These are phyloP conservation scores for Gymnopilus junonius DNA, from an alignment of 768 basidiomycete species.

Conservation along the genomic window DNA sequence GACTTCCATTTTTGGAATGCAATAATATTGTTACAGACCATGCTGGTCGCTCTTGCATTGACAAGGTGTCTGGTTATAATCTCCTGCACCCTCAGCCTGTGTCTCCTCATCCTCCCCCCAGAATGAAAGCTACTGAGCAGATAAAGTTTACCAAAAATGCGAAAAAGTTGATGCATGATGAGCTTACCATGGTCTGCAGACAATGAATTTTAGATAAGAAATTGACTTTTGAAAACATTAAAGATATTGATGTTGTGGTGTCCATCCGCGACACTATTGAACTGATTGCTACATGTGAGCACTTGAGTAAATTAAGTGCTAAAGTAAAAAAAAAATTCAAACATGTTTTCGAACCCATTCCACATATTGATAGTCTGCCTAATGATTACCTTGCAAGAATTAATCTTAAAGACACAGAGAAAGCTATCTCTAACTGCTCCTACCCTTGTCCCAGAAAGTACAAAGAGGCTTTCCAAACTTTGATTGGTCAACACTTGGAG, in stretches of 20 bases:
- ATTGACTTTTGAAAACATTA: too few species aligned
- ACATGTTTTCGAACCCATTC: constrained; percentile 30
- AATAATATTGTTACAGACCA: constrained; percentile 40
- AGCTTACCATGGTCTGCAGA: too few species aligned
- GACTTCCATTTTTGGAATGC: constrained; percentile 33
- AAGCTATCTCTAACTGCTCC: constrained; percentile 18
- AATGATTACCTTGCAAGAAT: constrained; percentile 22
- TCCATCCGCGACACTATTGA: not conserved
- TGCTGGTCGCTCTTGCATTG: constrained; percentile 5
- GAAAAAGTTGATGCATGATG: not conserved
- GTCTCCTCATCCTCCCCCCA: not conserved
- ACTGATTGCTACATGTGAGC: not conserved
- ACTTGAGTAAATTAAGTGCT: not conserved
- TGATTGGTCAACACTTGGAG: constrained; percentile 36
- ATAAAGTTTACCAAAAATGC: too few species aligned
- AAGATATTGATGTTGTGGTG: too few species aligned
- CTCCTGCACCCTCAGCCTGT: not conserved
- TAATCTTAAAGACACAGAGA: constrained; percentile 27
- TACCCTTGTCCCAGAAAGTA: constrained; percentile 41
- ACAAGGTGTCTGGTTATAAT: too few species aligned
- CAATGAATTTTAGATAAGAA: too few species aligned
- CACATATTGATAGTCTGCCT: constrained; percentile 28
- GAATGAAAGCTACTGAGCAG: not conserved
- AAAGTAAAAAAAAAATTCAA: constrained; percentile 15
- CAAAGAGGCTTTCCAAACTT: constrained; percentile 30